These are phyloP conservation scores for Dendryphion nanum DNA, from an alignment of 2,329 filamentous ascomycete genomes.

Conservation along the genomic window DNA sequence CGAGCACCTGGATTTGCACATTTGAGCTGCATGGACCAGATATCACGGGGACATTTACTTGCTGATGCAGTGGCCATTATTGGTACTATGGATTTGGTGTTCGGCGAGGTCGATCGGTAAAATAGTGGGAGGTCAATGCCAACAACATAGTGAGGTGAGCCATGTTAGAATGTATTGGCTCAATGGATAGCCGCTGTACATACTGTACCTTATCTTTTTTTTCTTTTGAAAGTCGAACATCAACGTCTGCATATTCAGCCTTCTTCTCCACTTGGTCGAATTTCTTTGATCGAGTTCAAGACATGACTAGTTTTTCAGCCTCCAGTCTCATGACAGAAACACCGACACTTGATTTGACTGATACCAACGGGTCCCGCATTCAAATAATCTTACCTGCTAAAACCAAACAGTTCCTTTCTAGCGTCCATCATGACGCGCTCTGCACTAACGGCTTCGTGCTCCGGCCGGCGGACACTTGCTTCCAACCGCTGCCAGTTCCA, in stretches of 20 bases:
- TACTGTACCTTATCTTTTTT: conserved; percentile 22
- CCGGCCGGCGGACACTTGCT: too few species aligned
- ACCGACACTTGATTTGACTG: too few species aligned
- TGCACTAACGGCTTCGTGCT: too few species aligned
- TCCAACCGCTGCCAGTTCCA: too few species aligned
- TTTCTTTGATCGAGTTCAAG: too few species aligned
- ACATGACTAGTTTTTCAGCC: too few species aligned
- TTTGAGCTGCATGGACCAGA: conserved; percentile 88
- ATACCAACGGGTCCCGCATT: too few species aligned
- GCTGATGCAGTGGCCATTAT: conserved; percentile 97
- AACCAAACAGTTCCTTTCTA: too few species aligned
- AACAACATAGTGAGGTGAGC: not conserved
- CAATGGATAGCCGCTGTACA: conserved; percentile 17
- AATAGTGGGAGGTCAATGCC: not conserved
- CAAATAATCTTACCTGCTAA: too few species aligned
- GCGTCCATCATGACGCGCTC: too few species aligned
- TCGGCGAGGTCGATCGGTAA: conserved; percentile 23
- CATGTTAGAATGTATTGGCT: conserved; percentile 1
- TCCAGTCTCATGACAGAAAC: too few species aligned
- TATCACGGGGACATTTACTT: conserved; percentile 86
- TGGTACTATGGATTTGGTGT: conserved; percentile 49
- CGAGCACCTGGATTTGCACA: conserved; percentile 96
- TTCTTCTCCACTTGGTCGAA: not conserved
- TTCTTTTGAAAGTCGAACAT: conserved; percentile 17
- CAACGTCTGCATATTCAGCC: conserved; percentile 9